Evolutionary conservation across 805 yeast species (phyloP), one percentile per base, ranked within the genome.

Genomic region (Dipodascus albidus): DNA sequence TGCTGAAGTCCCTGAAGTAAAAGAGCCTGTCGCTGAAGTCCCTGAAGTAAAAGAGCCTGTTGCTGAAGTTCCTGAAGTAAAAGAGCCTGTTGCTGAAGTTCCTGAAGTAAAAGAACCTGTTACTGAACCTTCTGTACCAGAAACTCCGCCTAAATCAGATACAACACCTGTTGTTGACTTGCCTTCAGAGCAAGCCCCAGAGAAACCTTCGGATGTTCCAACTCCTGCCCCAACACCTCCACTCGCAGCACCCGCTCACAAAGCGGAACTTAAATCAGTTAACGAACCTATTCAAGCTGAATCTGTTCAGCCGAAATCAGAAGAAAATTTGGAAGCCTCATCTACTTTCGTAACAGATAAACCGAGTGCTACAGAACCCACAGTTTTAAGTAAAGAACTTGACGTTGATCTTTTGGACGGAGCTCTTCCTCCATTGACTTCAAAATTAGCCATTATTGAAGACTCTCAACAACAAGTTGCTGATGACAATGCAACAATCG

Each of bases 71-170:
- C 33, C 47, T 17, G 35, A 19, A 11, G 38, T 20, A 17, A 14
- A 27, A 24, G 53, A 47, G 56, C 51, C 54, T 42, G 33, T 41
- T 22, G 41, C 20, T 15, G 52, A 20, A 52, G 20, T 41, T 14
- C 17, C 19, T 47, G 48, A 17, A 27, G 50, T 14, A 23, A 47
- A 9, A 11, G 50, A 31, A 31, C 38, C 38, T 9, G 38, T 15
- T 9, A 9, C 38, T 9, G 44, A 14, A 14, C 33, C 33, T 27
- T 19, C 44, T 6, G 15, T 27, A 6, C 11, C 33, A 27, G 33
- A 27, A 27, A 27, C 33, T 27, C 33, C 33, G 33, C 33, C 11
- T 27, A 11, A 27, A 11, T 6, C 33, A 27, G 33, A 27, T 6
- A 6, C 33, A 6, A 11, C 33, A 11, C 33, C 33, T 27, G 33